Evolutionary conservation across 306 rosid genomes (phyloP), one percentile per base, ranked within the genome.

Genomic region (Echinosophora koreensis): DNA sequence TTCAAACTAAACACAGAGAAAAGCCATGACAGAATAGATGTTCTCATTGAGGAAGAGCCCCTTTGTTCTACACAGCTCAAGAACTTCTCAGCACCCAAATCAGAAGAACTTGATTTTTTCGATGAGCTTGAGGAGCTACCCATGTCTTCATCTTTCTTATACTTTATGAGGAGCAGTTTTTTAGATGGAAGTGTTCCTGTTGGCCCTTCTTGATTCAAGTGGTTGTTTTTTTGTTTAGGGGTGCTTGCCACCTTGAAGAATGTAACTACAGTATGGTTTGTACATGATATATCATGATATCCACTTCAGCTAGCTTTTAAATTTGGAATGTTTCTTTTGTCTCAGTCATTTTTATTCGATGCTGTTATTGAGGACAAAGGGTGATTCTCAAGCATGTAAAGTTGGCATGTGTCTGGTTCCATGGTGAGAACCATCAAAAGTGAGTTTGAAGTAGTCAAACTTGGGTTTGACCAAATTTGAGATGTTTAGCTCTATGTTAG

Each of bases 41-140:
- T 83, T 8, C 15, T 83, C 8, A 49, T 81, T 73, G 90, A 90
- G 68, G 90, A 87, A 81, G 83, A 84, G 56, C 93, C 93, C 14
- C 65, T 86, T 0, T 80, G 85, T 44, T 84, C 56, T 71, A 80
- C 83, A 37, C 82, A 88, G 32, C 59, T 83, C 55, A 76, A 82
- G 88, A 83, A 75, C 66, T 69, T 80, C 60, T 70, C 96, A 22
- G 46, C 73, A 49, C 63, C 86, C n/a, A 79, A 71, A 59, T 71
- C 86, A 22, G 90, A 93, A 83, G 90, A 92, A 56, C 80, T 87
- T 46, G 93, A 91, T 47, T 85, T 90, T 82, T 94, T 87, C 71
- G 94, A 94, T 71, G 98, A 94, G 81, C 98, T 94, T 79, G 98
- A 91, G 83, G 98, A 94, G 80, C 78, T 94, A 4, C 97, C 98